Percentiles rank a stretch among this genome's conserved stretches.
These are phyloP conservation scores for Dendrobium officinale DNA, from an alignment of 106 monocot species.

Conservation along the genomic window DNA sequence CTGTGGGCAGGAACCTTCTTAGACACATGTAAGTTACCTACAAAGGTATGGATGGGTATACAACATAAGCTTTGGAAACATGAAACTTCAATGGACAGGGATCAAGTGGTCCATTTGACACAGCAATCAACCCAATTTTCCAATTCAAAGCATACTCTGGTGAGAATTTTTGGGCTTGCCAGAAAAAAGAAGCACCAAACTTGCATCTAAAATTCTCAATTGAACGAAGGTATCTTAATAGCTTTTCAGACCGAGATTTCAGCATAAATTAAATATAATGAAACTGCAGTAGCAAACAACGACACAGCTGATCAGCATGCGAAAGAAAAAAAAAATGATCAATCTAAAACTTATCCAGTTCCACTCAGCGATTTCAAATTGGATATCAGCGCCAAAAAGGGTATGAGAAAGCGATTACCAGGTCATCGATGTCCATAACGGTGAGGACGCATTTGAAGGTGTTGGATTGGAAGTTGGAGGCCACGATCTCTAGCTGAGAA, in stretches of 20 bases:
- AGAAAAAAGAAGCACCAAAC: not conserved
- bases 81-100: not conserved
- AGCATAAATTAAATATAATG: not conserved
- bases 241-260: not conserved
- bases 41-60: no score
- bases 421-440: constrained; percentile 39
- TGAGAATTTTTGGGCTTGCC: not conserved
- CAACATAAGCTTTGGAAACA: not conserved
- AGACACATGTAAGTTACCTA: no score
- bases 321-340: not conserved
- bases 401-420: constrained; percentile 17
- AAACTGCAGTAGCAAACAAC: not conserved
- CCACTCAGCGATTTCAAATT: not conserved
- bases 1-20: no score
- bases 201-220: not conserved
- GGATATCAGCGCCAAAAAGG: not conserved
- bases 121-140: not conserved
- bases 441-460: constrained; percentile 33
- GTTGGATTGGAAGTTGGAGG: constrained; percentile 43
- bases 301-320: not conserved
- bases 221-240: not conserved
- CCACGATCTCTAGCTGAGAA: constrained; percentile 28
- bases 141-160: not conserved
- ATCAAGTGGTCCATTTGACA: not conserved
- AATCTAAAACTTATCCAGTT: constrained; percentile 1